A percentile compares a stretch with the other conserved stretches of the same genome.
phyloP scores from a whole-genome alignment of 176 grass and related monocot genomes.

The Alloteropsis semialata region DNA sequence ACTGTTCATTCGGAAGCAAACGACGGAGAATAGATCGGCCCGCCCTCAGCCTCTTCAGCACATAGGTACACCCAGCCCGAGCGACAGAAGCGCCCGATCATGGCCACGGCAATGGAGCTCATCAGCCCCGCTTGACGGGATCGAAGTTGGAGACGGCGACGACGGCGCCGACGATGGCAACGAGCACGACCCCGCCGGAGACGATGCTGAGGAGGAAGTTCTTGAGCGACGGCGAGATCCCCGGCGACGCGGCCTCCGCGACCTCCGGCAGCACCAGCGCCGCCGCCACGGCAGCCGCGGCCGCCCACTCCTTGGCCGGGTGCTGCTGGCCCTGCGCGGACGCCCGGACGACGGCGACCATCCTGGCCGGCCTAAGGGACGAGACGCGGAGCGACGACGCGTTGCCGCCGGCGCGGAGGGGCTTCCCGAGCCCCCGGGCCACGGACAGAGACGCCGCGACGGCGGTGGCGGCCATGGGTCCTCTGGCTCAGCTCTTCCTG shows the following conservation, averaged over 20 bases:
- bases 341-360: not conserved
- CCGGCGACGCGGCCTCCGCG: constrained; percentile 34
- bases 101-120: not conserved
- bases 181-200: constrained; percentile 43
- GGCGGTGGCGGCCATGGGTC: constrained; percentile 11
- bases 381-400: not conserved
- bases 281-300: constrained; percentile 20
- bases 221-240: constrained; percentile 49
- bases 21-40: not conserved
- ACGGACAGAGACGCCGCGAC: constrained; percentile 9
- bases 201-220: constrained; percentile 58
- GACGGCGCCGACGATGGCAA: constrained; percentile 45
- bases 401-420: not conserved
- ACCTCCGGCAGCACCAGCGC: constrained; percentile 37
- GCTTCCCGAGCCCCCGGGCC: not conserved
- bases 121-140: constrained; percentile 44
- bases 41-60: not conserved
- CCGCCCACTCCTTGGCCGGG: constrained; percentile 16
- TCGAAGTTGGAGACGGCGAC: constrained; percentile 49
- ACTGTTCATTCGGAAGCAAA: not conserved
- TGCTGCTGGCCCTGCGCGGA: not conserved
- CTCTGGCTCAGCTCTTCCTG: too few relatives aligned
- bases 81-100: not conserved
- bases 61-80: not conserved
- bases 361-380: not conserved